Percentiles rank a stretch among this genome's conserved stretches.
phyloP scores from a whole-genome alignment of 2,329 filamentous ascomycete genomes.

The Colletotrichum tropicicola region DNA sequence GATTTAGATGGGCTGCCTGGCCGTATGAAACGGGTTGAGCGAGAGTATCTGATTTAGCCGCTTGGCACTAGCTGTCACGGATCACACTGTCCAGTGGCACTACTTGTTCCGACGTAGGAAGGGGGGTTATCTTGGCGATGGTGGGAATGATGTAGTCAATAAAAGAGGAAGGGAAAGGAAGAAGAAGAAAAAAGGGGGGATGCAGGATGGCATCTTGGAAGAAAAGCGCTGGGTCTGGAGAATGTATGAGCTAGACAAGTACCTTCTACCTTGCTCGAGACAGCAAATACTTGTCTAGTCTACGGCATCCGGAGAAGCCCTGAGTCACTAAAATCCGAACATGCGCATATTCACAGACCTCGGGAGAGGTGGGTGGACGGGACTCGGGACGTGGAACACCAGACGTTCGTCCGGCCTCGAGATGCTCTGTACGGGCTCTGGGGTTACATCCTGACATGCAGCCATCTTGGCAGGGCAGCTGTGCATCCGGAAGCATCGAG shows the following conservation, averaged over 20 bases:
- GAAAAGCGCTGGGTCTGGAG: constrained; percentile 1
- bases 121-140: background rate
- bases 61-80: background rate
- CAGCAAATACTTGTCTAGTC: constrained; percentile 15
- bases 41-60: constrained; percentile 7
- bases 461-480: constrained; percentile 4
- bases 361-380: background rate
- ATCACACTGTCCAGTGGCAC: background rate
- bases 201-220: no score
- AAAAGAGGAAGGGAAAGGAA: constrained; percentile 3
- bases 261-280: constrained; percentile 14
- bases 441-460: constrained; percentile 18
- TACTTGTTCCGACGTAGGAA: background rate
- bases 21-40: background rate
- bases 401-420: constrained; percentile 18
- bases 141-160: no score
- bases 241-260: background rate
- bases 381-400: background rate
- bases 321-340: background rate
- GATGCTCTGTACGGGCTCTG: background rate
- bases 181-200: constrained; percentile 1
- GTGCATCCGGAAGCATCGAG: constrained; percentile 17
- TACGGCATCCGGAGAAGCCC: background rate
- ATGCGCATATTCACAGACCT: constrained; percentile 17
- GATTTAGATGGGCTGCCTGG: constrained; percentile 5